Percentiles rank a stretch among this genome's conserved stretches.
These are phyloP conservation scores for Gilbertella persicaria DNA, from an alignment of 371 early-diverging fungal species.

Conservation along the genomic window DNA sequence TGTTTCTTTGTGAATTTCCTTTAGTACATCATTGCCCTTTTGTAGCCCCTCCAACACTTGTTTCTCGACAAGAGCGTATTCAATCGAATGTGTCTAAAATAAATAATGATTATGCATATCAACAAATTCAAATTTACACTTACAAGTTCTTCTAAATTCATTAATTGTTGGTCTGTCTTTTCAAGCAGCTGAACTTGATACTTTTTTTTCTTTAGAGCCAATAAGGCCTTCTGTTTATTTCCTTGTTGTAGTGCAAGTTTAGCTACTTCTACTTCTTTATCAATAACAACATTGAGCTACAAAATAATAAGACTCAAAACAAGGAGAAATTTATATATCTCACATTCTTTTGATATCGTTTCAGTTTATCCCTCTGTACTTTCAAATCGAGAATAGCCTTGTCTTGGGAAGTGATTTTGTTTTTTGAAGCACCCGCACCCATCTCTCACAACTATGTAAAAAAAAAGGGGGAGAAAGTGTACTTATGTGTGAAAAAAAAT, in stretches of 20 bases:
- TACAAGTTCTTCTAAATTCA: slow-evolving; percentile 89
- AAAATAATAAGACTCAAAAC: background rate
- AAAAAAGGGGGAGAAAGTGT: background rate
- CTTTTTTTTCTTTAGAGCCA: slow-evolving; percentile 93
- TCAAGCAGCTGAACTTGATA: slow-evolving; percentile 88
- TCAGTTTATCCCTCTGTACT: slow-evolving; percentile 90
- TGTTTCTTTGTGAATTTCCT: slow-evolving; percentile 88
- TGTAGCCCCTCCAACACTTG: slow-evolving; percentile 84
- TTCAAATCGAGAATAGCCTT: slow-evolving; percentile 93
- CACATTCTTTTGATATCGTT: slow-evolving; percentile 88
- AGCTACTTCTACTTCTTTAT: slow-evolving; percentile 70
- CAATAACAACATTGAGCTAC: slow-evolving; percentile 66
- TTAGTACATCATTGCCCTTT: slow-evolving; percentile 84
- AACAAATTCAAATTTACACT: background rate
- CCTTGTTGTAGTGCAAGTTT: slow-evolving; percentile 62
- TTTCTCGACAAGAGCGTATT: slow-evolving; percentile 89
- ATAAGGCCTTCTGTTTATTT: slow-evolving; percentile 80
- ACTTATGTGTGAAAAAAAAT: background rate
- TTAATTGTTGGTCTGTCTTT: slow-evolving; percentile 83
- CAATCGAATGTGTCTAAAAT: slow-evolving; percentile 78
- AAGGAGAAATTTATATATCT: background rate
- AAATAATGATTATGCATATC: background rate
- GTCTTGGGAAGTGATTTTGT: slow-evolving; percentile 83
- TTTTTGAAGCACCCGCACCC: slow-evolving; percentile 54
- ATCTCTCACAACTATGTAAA: slow-evolving; percentile 25